Evolutionary conservation across 352 stramenopile species (phyloP), one percentile per base, ranked within the genome.

Genomic region (Phytophthora tentaculata): DNA sequence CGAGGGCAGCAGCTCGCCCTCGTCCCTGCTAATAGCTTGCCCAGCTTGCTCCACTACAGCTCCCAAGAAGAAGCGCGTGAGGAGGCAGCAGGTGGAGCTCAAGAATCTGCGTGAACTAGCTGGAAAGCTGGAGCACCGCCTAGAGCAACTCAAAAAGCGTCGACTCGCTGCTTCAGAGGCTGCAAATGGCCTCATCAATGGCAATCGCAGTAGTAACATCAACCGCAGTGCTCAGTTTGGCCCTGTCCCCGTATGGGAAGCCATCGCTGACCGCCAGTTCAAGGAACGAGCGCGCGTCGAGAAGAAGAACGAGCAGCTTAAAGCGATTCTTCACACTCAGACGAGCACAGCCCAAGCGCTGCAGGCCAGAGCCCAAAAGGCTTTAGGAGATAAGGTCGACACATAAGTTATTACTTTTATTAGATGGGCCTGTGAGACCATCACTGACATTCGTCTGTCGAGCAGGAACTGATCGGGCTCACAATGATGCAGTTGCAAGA

Each of bases 281-380:
- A 72, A 67, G 19, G 70, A 77, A 35, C 61, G 70, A 16, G 26
- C 29, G 13, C 70, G 66, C 10, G 61, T 39, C 5, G 70, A 74
- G 56, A 73, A 66, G 39, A 35, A 74, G 59, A 81, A 80, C 54
- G 47, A 77, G 26, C 59, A 72, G 48, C 73, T 84, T 20, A 75
- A 76, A 24, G n/a, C 57, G 17, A 19, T 69, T 51, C 45, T 84
- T 0, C 54, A 20, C 6, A 56, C 35, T 24, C 67, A 74, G 43
- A 61, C 16, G 9, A 67, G 8, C 17, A 56, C 41, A 16, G 49
- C 41, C 0, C 54, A 59, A 29, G 48, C 17, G 16, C 48, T 71
- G 16, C 54, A 70, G 20, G 23, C 10, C 19, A 67, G n/a, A 59
- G 37, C 32, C 2, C 54, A 67, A 20, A 70, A 58, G 29, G 39